These are phyloP conservation scores for Dactylellina leptospora DNA, from an alignment of 2,329 filamentous ascomycete genomes.

Conservation along the genomic window DNA sequence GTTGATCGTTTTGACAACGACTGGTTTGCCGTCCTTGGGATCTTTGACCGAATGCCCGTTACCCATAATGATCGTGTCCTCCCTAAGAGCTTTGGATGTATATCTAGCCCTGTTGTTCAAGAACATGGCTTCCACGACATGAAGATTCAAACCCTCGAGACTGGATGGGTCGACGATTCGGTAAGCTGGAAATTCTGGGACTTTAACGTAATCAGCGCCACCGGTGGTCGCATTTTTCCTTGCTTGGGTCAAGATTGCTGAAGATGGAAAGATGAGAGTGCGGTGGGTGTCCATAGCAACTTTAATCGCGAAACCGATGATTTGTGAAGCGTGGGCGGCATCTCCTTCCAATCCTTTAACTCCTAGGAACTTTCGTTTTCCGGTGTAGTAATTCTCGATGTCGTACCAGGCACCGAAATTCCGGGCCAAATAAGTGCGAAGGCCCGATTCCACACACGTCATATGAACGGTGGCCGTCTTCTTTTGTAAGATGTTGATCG, in stretches of 20 bases:
- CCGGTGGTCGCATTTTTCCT: slow-evolving; percentile 40
- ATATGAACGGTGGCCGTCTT: slow-evolving; percentile 31
- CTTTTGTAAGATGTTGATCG: slow-evolving; percentile 27
- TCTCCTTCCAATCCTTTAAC: slow-evolving; percentile 47
- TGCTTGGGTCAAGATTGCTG: slow-evolving; percentile 40
- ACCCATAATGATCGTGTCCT: slow-evolving; percentile 47
- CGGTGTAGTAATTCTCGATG: slow-evolving; percentile 46
- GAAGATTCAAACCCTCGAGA: slow-evolving; percentile 20
- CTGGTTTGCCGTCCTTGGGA: slow-evolving; percentile 26
- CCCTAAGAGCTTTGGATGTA: background rate
- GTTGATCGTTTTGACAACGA: slow-evolving; percentile 38
- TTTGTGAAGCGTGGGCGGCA: slow-evolving; percentile 32
- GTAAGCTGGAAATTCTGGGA: slow-evolving; percentile 40
- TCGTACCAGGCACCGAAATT: slow-evolving; percentile 47
- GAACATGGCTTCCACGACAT: slow-evolving; percentile 41
- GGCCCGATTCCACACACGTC: slow-evolving; percentile 38
- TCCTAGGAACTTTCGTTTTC: slow-evolving; percentile 38
- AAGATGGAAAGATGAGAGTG: slow-evolving; percentile 47
- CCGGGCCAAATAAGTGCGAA: slow-evolving; percentile 40
- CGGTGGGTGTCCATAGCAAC: slow-evolving; percentile 41
- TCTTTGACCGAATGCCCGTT: slow-evolving; percentile 49
- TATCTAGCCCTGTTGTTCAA: slow-evolving; percentile 45
- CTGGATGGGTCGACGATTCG: slow-evolving; percentile 38
- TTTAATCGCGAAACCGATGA: slow-evolving; percentile 48
- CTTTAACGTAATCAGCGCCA: slow-evolving; percentile 48